Conservation (phyloP, 495 filamentous ascomycete species). For the Trichoderma gamsii region DNA sequence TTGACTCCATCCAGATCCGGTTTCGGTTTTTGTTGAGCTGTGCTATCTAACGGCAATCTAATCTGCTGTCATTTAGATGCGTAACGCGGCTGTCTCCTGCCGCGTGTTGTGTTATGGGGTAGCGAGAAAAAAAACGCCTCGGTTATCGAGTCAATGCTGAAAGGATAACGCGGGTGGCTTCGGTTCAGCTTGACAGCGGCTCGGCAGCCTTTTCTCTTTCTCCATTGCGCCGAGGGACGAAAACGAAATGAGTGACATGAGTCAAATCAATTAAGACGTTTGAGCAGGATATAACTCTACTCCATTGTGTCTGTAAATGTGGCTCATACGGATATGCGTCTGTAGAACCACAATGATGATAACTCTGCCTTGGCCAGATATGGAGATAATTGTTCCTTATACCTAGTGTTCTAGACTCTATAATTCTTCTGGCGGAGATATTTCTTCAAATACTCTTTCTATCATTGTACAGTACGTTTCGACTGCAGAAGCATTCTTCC, state of each 20-base stretch:
- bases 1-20: neutral
- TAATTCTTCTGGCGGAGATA: too few relatives aligned
- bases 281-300: neutral
- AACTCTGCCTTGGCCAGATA: neutral
- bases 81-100: neutral
- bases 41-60: neutral
- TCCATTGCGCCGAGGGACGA: neutral
- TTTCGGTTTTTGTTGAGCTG: neutral
- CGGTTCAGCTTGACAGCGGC: neutral
- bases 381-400: too few relatives aligned
- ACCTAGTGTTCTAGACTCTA: too few relatives aligned
- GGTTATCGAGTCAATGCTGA: neutral
- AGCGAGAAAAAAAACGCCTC: neutral
- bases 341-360: neutral
- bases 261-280: neutral
- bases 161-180: slow-evolving; percentile 1
- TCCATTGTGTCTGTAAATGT: too few relatives aligned
- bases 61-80: slow-evolving; percentile 7
- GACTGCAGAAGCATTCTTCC: too few relatives aligned
- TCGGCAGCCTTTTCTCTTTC: neutral
- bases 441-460: too few relatives aligned
- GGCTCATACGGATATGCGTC: too few relatives aligned
- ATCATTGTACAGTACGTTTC: too few relatives aligned
- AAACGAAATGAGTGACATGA: neutral
- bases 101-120: neutral